phyloP scores from a whole-genome alignment of 1,139 yeast species.

The Blastobotrys malaysiensis region DNA sequence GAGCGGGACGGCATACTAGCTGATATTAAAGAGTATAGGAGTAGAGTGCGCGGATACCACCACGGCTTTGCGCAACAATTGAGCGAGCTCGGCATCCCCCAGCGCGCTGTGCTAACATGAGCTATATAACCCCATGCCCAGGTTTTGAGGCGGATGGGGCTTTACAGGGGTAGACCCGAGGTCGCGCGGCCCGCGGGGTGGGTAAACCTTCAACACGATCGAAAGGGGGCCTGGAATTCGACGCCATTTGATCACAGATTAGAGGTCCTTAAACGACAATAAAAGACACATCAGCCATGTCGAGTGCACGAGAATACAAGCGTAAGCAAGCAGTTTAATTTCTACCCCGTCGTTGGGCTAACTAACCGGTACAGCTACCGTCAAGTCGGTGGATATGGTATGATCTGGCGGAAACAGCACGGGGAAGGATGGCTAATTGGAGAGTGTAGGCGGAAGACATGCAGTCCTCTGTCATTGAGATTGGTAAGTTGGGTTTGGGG shows the following conservation, averaged over 20 bases:
- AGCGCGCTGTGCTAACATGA: neutral
- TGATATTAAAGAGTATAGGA: slow-evolving; percentile 16
- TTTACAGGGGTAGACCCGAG: neutral
- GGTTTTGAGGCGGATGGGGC: neutral
- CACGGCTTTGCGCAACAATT: neutral
- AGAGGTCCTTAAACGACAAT: neutral
- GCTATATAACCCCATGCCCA: too few species aligned
- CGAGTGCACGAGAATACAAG: neutral
- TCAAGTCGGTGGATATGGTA: slow-evolving; percentile 44
- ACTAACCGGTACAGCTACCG: slow-evolving; percentile 9
- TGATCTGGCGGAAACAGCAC: slow-evolving; percentile 12
- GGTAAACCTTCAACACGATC: neutral
- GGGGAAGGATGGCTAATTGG: neutral
- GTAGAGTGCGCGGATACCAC: neutral
- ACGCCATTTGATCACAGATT: neutral
- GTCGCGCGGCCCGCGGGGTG: neutral
- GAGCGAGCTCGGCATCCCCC: neutral
- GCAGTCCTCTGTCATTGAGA: slow-evolving; percentile 20
- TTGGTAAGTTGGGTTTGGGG: slow-evolving; percentile 8
- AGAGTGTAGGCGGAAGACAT: slow-evolving; percentile 20
- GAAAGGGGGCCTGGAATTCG: neutral
- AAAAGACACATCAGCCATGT: neutral
- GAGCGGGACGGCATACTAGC: slow-evolving; percentile 17
- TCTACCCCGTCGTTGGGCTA: too few species aligned
- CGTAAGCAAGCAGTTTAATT: too few species aligned